phyloP scores from a whole-genome alignment of 1,139 yeast genomes.

The Yamadazyma dushanensis region DNA sequence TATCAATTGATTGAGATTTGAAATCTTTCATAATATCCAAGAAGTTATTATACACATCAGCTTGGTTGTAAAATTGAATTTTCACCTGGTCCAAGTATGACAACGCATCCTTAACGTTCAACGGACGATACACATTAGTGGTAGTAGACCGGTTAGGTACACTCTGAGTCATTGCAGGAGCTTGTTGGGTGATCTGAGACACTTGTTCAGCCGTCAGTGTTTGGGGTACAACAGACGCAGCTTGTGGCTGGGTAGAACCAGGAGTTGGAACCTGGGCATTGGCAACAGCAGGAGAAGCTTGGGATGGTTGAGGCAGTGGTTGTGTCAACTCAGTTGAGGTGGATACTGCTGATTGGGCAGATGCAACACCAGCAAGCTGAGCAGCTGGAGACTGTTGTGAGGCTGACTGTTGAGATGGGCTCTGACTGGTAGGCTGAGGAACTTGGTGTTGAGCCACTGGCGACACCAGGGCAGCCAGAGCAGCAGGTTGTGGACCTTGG shows the following conservation, averaged over 20 bases:
- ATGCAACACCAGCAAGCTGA: not conserved
- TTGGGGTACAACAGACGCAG: slow-evolving; percentile 9
- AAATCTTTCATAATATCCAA: slow-evolving; percentile 98
- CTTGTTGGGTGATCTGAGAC: slow-evolving; percentile 12
- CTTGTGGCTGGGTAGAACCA: slow-evolving; percentile 10
- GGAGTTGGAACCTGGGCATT: too few species aligned
- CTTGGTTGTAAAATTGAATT: slow-evolving; percentile 85
- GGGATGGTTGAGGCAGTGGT: slow-evolving; percentile 7
- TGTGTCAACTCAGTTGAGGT: slow-evolving; percentile 4
- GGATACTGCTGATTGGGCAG: not conserved
- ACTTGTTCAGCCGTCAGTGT: too few species aligned
- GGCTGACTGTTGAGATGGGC: slow-evolving; percentile 1
- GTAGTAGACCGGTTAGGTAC: slow-evolving; percentile 47
- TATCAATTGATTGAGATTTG: slow-evolving; percentile 92
- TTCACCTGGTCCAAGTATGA: slow-evolving; percentile 95
- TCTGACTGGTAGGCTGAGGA: too few species aligned
- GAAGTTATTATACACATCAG: slow-evolving; percentile 94
- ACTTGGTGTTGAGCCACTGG: slow-evolving; percentile 1
- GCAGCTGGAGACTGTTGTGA: not conserved
- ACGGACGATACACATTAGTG: slow-evolving; percentile 69
- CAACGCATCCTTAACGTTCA: slow-evolving; percentile 94
- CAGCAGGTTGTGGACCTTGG: slow-evolving; percentile 6
- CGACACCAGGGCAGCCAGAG: not conserved
- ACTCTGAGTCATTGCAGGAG: slow-evolving; percentile 27
- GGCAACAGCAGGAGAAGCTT: not conserved